Percentiles rank a stretch among this genome's conserved stretches.
Conservation (phyloP, 495 filamentous ascomycete species). For the Lasiosphaeria ovina region DNA sequence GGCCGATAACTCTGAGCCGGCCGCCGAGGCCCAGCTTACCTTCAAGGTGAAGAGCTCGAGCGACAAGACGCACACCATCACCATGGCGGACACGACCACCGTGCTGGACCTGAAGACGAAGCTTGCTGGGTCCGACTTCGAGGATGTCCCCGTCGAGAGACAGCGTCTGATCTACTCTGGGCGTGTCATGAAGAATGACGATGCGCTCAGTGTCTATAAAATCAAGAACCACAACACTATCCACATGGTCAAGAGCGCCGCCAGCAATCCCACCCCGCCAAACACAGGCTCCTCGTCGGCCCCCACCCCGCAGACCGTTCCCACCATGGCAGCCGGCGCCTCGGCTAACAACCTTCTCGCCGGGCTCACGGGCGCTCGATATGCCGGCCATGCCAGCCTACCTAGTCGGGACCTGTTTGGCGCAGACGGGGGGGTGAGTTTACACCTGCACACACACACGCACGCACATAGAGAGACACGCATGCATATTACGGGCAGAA, state of each 20-base stretch:
- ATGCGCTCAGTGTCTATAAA: conserved; percentile 82
- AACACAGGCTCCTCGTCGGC: conserved; percentile 43
- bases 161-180: conserved; percentile 98
- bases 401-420: conserved; percentile 90
- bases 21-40: conserved; percentile 62
- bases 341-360: conserved; percentile 82
- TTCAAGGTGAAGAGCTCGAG: conserved; percentile 92
- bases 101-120: conserved; percentile 87
- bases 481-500: not conserved
- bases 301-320: conserved; percentile 60
- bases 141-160: conserved; percentile 77
- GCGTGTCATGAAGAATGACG: conserved; percentile 89
- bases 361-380: conserved; percentile 87
- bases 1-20: conserved; percentile 53
- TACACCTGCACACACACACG: not conserved
- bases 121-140: conserved; percentile 74
- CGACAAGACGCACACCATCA: conserved; percentile 80
- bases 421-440: conserved; percentile 91
- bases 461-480: not conserved
- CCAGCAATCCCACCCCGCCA: conserved; percentile 77
- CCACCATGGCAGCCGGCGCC: conserved; percentile 89
- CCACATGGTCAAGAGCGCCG: conserved; percentile 92
- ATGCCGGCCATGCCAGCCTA: conserved; percentile 86
- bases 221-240: conserved; percentile 95
- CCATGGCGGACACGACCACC: conserved; percentile 70